Evolutionary conservation across 345 rosid genomes (phyloP).

Genomic region (Excoecaria agallocha): DNA sequence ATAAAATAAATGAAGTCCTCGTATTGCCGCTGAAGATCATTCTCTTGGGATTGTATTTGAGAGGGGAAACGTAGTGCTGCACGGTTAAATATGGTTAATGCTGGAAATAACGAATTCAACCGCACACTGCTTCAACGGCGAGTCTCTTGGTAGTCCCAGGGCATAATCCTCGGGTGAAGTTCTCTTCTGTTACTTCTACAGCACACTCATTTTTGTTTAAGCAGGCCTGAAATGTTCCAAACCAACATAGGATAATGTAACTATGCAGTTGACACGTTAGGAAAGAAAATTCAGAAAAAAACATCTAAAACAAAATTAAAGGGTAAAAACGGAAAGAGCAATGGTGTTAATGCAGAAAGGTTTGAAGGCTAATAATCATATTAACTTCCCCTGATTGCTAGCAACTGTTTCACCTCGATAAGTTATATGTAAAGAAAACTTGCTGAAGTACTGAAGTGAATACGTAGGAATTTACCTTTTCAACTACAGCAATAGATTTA

Average conservation of each 20-base stretch:
- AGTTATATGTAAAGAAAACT: neutral
- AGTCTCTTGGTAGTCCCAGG: conserved; percentile 35
- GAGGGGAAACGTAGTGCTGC: neutral
- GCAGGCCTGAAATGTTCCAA: conserved; percentile 40
- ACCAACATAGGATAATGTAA: neutral
- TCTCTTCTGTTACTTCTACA: conserved; percentile 37
- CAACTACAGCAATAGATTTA: conserved; percentile 36
- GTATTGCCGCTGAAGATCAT: neutral
- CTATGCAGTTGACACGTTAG: neutral
- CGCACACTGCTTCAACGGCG: conserved; percentile 50
- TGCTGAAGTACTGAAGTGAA: neutral
- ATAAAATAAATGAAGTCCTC: neutral
- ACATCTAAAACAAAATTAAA: neutral
- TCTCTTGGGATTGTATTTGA: neutral
- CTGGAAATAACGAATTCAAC: conserved; percentile 25
- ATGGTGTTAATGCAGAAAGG: neutral
- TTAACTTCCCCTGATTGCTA: neutral
- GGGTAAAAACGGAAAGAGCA: neutral
- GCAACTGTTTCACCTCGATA: neutral
- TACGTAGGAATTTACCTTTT: conserved; percentile 39
- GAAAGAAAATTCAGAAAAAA: neutral
- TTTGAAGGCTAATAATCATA: no score
- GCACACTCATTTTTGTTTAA: conserved; percentile 42
- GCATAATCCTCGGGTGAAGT: conserved; percentile 37
- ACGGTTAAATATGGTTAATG: neutral